Percentiles rank a stretch among this genome's conserved stretches.
Evolutionary conservation across 179 eudicot genomes (phyloP).

Genomic region (Vitellaria paradoxa): DNA sequence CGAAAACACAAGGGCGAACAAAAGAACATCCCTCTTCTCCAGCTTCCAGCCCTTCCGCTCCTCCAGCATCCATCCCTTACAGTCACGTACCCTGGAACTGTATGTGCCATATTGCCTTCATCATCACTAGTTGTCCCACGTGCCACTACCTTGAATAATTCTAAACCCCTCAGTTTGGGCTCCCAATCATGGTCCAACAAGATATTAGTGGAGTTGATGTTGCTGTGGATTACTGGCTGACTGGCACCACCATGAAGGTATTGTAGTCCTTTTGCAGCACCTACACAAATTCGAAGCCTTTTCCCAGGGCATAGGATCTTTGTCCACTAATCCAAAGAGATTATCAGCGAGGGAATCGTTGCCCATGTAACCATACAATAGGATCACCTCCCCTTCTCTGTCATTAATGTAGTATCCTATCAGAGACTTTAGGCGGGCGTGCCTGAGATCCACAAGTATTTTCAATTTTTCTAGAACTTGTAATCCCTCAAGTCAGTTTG

Average conservation of each 20-base stretch:
- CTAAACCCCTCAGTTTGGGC: not conserved
- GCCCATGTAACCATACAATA: not conserved
- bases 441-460: constrained; percentile 1
- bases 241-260: constrained; percentile 10
- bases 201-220: constrained; percentile 2
- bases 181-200: constrained; percentile 10
- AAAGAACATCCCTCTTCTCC: constrained; percentile 24
- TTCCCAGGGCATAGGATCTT: constrained; percentile 10
- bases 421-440: not conserved
- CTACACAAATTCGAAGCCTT: constrained; percentile 15
- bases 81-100: too few species aligned
- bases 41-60: too few species aligned
- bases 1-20: constrained; percentile 25
- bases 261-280: constrained; percentile 13
- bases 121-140: too few species aligned
- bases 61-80: not conserved
- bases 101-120: too few species aligned
- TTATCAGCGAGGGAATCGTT: constrained; percentile 8
- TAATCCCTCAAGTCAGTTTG: too few species aligned
- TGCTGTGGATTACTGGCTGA: not conserved
- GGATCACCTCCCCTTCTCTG: not conserved
- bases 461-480: not conserved
- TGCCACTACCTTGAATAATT: too few species aligned
- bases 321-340: not conserved
- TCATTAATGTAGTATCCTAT: constrained; percentile 16